Base-by-base conservation (phyloP, 2,329 filamentous ascomycete genomes). In the Arachnopeziza araneosa region DNA sequence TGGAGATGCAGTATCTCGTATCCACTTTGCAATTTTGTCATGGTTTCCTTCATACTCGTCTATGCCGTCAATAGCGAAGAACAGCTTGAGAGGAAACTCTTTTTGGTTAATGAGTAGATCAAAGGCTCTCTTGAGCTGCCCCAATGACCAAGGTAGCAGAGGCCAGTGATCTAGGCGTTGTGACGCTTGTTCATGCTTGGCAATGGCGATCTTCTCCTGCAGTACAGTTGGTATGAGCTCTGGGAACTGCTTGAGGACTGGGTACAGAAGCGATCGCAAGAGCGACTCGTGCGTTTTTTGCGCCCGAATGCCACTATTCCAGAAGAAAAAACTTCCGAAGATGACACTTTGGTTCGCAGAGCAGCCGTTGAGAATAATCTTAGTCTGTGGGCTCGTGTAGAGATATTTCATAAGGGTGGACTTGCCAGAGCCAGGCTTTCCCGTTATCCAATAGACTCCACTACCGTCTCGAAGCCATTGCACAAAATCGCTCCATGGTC, bases 41-140 rank as follows among this genome's bases (percentile, higher is more conserved):
- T 53, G 59, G 4, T 60, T 54, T 4, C 64, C 60, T 26, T 60
- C 59, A 32, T 60, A 65, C 51, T 67, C 64, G 51, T 67, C 66
- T 19, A 67, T 36, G 0, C 66, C 64, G 26, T 68, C 65, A 26
- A 68, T 59, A 52, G 62, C 59, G 17, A 65, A 60, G 24, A 53
- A 63, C 32, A 63, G 49, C 30, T 61, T 63, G 7, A n/a, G 9
- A 5, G 52, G 6, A 24, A 30, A 24, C 19, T n/a, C 19, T 26
- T 24, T 2, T 30, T 30, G 22, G 19, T 30, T 24, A 24, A 26
- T 26, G 19, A 54, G 52, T 30, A 5, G 2, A 10, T 24, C n/a
- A 54, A 54, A 24, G 8, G 23, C 22, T 30, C n/a, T 3, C 7
- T 26, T 24, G 6, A 54, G 24, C 17, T 54, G 23, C 12, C 19